A percentile compares a stretch with the other conserved stretches of the same genome.
Conservation (phyloP, 768 basidiomycete genomes). For the Boletellus sp. region DNA sequence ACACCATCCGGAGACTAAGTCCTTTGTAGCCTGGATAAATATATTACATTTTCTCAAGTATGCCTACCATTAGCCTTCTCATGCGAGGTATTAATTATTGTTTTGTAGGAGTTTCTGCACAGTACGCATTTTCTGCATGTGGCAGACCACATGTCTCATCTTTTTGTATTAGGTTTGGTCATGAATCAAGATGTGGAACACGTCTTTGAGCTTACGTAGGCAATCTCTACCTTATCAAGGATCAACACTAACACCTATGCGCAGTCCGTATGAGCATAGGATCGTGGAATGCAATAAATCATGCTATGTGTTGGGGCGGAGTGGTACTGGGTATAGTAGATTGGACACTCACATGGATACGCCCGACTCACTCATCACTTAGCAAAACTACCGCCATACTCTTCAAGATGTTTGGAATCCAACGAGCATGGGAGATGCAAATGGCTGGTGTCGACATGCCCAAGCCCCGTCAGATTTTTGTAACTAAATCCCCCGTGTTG, state of each 20-base stretch:
- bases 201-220: conserved; percentile 27
- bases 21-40: conserved; percentile 36
- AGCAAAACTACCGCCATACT: conserved; percentile 78
- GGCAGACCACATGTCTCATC: not conserved
- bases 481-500: conserved; percentile 62
- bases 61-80: conserved; percentile 33
- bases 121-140: conserved; percentile 8
- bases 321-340: conserved; percentile 62
- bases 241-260: conserved; percentile 6
- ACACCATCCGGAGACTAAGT: conserved; percentile 33
- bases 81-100: conserved; percentile 32
- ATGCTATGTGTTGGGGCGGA: conserved; percentile 65
- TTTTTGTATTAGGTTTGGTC: conserved; percentile 19
- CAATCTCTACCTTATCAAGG: conserved; percentile 1
- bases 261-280: conserved; percentile 45
- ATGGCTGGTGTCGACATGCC: conserved; percentile 19
- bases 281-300: conserved; percentile 61
- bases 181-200: conserved; percentile 25
- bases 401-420: conserved; percentile 69
- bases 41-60: conserved; percentile 28
- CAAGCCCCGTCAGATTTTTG: no score
- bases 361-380: not conserved
- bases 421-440: conserved; percentile 47
- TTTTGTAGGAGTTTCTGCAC: conserved; percentile 19
- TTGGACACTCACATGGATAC: not conserved